Evolutionary conservation across 768 basidiomycete species (phyloP).

Genomic region (Tremella fuciformis): DNA sequence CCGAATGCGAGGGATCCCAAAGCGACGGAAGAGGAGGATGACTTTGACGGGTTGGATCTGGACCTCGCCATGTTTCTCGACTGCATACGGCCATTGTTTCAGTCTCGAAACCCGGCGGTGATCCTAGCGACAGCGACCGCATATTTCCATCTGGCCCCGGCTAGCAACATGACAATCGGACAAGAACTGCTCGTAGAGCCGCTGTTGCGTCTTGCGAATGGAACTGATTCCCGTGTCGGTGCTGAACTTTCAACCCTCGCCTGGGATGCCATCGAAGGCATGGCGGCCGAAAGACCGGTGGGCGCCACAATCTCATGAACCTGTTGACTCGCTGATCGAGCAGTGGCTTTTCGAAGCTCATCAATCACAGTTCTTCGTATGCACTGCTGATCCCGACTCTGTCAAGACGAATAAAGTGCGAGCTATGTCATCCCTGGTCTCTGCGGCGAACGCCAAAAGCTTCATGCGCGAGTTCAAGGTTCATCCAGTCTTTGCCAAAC

Average conservation of each 20-base stretch:
- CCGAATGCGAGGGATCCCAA: not conserved
- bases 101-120: slow-evolving; percentile 83
- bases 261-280: slow-evolving; percentile 65
- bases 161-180: slow-evolving; percentile 30
- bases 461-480: slow-evolving; percentile 84
- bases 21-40: slow-evolving; percentile 28
- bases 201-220: slow-evolving; percentile 67
- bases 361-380: slow-evolving; percentile 67
- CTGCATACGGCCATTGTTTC: slow-evolving; percentile 72
- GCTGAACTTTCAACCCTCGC: slow-evolving; percentile 70
- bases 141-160: slow-evolving; percentile 69
- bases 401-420: slow-evolving; percentile 74
- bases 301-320: slow-evolving; percentile 39
- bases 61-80: slow-evolving; percentile 73
- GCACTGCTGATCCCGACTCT: slow-evolving; percentile 63
- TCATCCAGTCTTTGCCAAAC: slow-evolving; percentile 46
- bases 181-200: slow-evolving; percentile 64
- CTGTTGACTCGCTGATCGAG: not conserved
- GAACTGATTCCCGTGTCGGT: slow-evolving; percentile 36
- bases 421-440: slow-evolving; percentile 66
- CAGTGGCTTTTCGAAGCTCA: slow-evolving; percentile 66
- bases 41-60: slow-evolving; percentile 58
- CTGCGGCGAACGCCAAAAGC: slow-evolving; percentile 64
- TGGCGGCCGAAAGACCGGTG: slow-evolving; percentile 69
- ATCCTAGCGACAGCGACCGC: slow-evolving; percentile 71